Base-by-base conservation (phyloP, 768 basidiomycete genomes). In the Podaxis carcinomalis region DNA sequence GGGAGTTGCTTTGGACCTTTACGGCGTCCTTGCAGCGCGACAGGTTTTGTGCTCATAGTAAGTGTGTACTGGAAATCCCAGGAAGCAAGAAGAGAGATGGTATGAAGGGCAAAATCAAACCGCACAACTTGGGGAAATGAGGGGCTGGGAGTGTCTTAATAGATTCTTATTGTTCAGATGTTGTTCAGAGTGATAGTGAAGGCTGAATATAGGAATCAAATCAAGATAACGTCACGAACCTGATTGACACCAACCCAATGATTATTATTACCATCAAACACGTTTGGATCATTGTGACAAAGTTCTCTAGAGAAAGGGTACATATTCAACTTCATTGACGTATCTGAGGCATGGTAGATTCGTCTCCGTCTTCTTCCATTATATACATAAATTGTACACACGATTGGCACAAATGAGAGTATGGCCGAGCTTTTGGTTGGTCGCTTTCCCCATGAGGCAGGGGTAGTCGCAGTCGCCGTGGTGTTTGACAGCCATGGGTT, bases 1-100 rank as follows among this genome's bases (percentile, higher is more conserved):
- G 92, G 92, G 4, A 86, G 83, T 21, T 82, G 76, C 69, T 85
- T 90, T 28, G 79, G 79, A 25, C 80, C 83, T 69, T 83, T 90
- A 67, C 87, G 85, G 64, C 86, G 62, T 28, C 54, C 59, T 54
- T 60, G 83, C 11, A 73, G 66, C 14, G 64, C 56, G 49, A 47
- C 62, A 32, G 59, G 58, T 19, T 54, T 46, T 32, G 68, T 65
- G 62, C 68, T 64, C 69, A 69, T 72, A 50, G 25, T 5, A 21
- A 39, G 36, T 13, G 27, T 23, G 47, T 35, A 52, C 50, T 28
- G 53, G 28, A 19, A 35, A 23, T 56, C 39, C 35, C 55, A 59
- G 55, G 61, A 59, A 56, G 60, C 35, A 59, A 55, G 25, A 47
- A 35, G 46, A 61, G 36, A 42, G 42, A 50, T 16, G 25, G 46